Conservation (phyloP, 768 basidiomycete genomes). For the Lentinula sp. region DNA sequence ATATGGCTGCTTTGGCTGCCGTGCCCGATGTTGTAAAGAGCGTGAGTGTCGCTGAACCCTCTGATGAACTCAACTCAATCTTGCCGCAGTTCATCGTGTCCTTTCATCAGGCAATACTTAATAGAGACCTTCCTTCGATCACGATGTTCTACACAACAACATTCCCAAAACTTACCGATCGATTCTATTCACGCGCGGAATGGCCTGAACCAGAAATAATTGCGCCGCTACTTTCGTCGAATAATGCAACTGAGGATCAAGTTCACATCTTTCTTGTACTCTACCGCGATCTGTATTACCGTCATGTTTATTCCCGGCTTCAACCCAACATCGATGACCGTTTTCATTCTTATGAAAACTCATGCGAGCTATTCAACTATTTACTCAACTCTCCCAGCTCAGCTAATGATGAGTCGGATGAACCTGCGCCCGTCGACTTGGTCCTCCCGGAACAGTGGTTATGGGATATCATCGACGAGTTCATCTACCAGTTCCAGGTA, state of each 20-base stretch:
- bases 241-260: conserved; percentile 26
- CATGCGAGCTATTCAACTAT: conserved; percentile 97
- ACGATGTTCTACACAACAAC: conserved; percentile 93
- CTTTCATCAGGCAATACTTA: conserved; percentile 88
- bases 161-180: conserved; percentile 96
- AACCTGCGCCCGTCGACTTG: conserved; percentile 88
- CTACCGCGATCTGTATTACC: conserved; percentile 93
- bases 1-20: conserved; percentile 78
- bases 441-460: conserved; percentile 97
- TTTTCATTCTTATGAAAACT: conserved; percentile 96
- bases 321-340: conserved; percentile 96
- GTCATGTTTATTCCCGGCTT: conserved; percentile 93
- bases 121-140: conserved; percentile 89
- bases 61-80: neutral
- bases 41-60: conserved; percentile 35
- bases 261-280: conserved; percentile 93
- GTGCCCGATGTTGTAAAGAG: conserved; percentile 89
- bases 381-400: conserved; percentile 66
- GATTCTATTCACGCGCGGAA: conserved; percentile 89
- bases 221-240: conserved; percentile 68
- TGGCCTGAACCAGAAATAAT: conserved; percentile 98
- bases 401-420: conserved; percentile 45
- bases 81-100: conserved; percentile 80
- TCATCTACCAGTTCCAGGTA: conserved; percentile 97
- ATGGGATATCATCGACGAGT: conserved; percentile 97